phyloP scores from a whole-genome alignment of 768 basidiomycete species.

The Suillus hirtellus region DNA sequence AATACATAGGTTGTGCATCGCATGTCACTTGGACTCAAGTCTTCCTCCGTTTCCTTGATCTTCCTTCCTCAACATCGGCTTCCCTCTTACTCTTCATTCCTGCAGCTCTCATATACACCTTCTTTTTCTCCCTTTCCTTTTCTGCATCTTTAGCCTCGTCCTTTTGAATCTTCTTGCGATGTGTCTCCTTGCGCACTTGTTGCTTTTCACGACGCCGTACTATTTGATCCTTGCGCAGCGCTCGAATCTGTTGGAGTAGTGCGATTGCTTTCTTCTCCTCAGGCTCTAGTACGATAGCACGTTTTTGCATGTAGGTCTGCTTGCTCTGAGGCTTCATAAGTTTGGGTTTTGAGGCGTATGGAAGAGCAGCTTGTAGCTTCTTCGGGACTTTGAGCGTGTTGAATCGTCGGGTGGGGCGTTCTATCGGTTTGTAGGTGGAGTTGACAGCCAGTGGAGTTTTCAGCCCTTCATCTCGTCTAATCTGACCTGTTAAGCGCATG shows the following conservation, averaged over 20 bases:
- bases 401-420: conserved; percentile 81
- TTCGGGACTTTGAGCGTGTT: conserved; percentile 87
- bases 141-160: conserved; percentile 60
- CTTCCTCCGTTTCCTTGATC: conserved; percentile 54
- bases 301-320: conserved; percentile 89
- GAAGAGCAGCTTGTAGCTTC: conserved; percentile 87
- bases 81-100: conserved; percentile 76
- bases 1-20: background rate
- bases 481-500: conserved; percentile 94
- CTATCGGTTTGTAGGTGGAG: conserved; percentile 85
- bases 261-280: conserved; percentile 93
- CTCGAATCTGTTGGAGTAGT: conserved; percentile 90
- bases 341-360: conserved; percentile 92
- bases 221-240: conserved; percentile 87
- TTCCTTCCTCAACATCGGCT: conserved; percentile 57
- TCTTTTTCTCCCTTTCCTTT: conserved; percentile 76
- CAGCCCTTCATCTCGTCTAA: conserved; percentile 81
- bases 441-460: conserved; percentile 81
- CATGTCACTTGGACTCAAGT: conserved; percentile 21
- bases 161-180: conserved; percentile 73
- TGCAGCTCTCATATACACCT: conserved; percentile 69
- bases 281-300: conserved; percentile 93
- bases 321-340: conserved; percentile 70
- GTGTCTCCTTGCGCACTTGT: conserved; percentile 66
- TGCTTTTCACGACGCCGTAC: conserved; percentile 81